These are phyloP conservation scores for Puccinia coronata DNA, from an alignment of 1,284 basidiomycete genomes.

Conservation along the genomic window DNA sequence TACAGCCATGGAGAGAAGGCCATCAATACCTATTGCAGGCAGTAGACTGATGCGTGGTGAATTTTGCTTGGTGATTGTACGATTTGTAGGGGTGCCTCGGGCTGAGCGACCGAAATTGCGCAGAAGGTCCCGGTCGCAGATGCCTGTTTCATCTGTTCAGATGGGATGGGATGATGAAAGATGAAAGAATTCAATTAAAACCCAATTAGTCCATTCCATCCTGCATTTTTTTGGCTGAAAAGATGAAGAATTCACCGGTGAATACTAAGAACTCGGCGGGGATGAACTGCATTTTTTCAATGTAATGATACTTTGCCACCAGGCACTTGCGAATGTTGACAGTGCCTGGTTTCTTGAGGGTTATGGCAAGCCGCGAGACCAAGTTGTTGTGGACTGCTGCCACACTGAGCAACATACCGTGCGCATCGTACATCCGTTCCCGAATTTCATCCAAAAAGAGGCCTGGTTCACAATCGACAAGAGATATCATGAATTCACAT, in stretches of 20 bases:
- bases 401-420: not conserved
- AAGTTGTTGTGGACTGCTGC: not conserved
- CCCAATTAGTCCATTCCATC: not conserved
- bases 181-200: not conserved
- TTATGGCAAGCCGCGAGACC: not conserved
- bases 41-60: not conserved
- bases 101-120: not conserved
- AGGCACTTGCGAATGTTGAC: slow-evolving; percentile 9
- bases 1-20: not conserved
- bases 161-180: not conserved
- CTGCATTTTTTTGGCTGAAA: not conserved
- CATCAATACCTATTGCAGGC: not conserved
- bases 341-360: slow-evolving; percentile 11
- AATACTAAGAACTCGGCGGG: slow-evolving; percentile 13
- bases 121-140: slow-evolving; percentile 6
- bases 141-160: not conserved
- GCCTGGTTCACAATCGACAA: not conserved
- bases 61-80: not conserved
- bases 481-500: not conserved
- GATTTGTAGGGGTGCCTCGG: not conserved
- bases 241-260: not conserved
- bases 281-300: not conserved
- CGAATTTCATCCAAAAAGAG: slow-evolving; percentile 23
- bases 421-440: not conserved
- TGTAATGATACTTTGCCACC: not conserved